Percentiles rank a stretch among this genome's conserved stretches.
Conservation (phyloP, 306 rosid genomes). For the Oxytropis ochrocephala region DNA sequence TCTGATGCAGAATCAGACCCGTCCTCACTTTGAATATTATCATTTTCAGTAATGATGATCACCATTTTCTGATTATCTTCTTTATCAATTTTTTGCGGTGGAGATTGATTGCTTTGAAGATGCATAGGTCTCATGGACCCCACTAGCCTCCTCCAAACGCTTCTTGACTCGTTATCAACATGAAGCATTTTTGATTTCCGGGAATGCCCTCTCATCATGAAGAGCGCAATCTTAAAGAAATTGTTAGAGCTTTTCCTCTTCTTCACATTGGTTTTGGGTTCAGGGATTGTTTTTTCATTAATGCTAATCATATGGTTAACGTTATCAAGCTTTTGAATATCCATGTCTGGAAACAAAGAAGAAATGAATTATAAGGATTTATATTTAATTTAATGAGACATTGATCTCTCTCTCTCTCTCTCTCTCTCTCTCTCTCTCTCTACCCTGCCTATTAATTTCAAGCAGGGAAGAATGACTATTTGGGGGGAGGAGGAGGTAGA, state of each 20-base stretch:
- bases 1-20: not conserved
- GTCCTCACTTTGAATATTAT: not conserved
- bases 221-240: conserved; percentile 41
- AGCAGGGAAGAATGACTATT: not conserved
- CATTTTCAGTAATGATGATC: no score
- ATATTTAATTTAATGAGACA: not conserved
- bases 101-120: conserved; percentile 29
- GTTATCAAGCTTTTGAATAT: not conserved
- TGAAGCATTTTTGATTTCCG: conserved; percentile 23
- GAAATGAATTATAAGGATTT: no score
- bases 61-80: no score
- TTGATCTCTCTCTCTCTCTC: not conserved
- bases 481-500: not conserved
- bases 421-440: not conserved
- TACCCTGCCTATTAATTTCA: not conserved
- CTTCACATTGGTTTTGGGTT: not conserved
- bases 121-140: conserved; percentile 65
- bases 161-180: conserved; percentile 18
- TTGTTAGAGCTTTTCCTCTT: conserved; percentile 27
- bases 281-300: not conserved
- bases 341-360: no score
- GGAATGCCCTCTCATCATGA: conserved; percentile 45
- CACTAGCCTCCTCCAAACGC: conserved; percentile 38
- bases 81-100: not conserved
- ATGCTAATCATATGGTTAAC: not conserved